Evolutionary conservation across 495 filamentous ascomycete species (phyloP).

Genomic region (Penicillium nucicola): DNA sequence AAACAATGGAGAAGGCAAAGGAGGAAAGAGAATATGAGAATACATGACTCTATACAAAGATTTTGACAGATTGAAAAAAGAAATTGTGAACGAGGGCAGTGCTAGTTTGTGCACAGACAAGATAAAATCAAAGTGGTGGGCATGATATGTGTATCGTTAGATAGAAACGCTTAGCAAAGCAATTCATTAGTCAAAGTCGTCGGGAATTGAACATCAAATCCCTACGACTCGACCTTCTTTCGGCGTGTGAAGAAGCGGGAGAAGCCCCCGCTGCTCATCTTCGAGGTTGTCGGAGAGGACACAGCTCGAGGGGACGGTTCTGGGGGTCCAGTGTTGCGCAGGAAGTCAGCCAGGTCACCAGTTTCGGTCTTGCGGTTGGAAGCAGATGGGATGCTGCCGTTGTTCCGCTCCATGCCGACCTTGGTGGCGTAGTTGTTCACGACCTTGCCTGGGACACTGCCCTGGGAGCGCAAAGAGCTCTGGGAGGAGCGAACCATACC

Average conservation of each 20-base stretch:
- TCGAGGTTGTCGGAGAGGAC: conserved; percentile 10
- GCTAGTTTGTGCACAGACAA: conserved; percentile 1
- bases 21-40: conserved; percentile 1
- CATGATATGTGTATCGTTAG: conserved; percentile 31
- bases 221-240: conserved; percentile 39
- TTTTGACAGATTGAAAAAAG: neutral
- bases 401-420: conserved; percentile 35
- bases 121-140: conserved; percentile 21
- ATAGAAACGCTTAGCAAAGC: conserved; percentile 33
- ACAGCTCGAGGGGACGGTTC: conserved; percentile 24
- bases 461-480: conserved; percentile 32
- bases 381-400: conserved; percentile 24
- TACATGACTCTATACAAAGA: conserved; percentile 12
- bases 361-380: conserved; percentile 49
- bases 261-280: conserved; percentile 28
- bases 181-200: conserved; percentile 24
- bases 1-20: conserved; percentile 6
- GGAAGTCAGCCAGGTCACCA: conserved; percentile 75
- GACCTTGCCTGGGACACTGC: conserved; percentile 3
- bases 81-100: conserved; percentile 1
- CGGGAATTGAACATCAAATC: neutral
- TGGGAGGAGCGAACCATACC: conserved; percentile 51
- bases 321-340: conserved; percentile 74
- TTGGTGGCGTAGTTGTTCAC: conserved; percentile 40
- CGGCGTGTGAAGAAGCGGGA: conserved; percentile 42